Evolutionary conservation across 1,139 yeast genomes (phyloP).

Genomic region (Geotrichum armillariae): DNA sequence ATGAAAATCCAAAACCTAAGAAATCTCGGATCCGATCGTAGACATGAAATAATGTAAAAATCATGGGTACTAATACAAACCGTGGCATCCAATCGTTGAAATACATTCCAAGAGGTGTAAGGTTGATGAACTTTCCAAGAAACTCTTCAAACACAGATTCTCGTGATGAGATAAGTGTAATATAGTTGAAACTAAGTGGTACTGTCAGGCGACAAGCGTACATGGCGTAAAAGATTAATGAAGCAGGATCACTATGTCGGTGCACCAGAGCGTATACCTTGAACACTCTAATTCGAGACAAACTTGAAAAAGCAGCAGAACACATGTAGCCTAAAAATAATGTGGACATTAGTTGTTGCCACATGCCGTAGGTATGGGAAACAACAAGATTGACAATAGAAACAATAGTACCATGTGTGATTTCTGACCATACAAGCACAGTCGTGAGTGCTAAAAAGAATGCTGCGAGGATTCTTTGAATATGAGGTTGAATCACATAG

Average conservation of each 20-base stretch:
- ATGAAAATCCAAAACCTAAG: slow-evolving; percentile 54
- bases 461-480: slow-evolving; percentile 45
- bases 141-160: slow-evolving; percentile 51
- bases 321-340: slow-evolving; percentile 66
- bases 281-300: slow-evolving; percentile 68
- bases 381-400: slow-evolving; percentile 59
- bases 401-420: slow-evolving; percentile 65
- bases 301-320: slow-evolving; percentile 59
- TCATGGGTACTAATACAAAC: slow-evolving; percentile 64
- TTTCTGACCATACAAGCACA: slow-evolving; percentile 67
- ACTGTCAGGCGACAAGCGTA: slow-evolving; percentile 81
- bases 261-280: slow-evolving; percentile 73
- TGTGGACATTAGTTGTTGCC: slow-evolving; percentile 43
- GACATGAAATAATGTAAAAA: slow-evolving; percentile 63
- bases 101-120: slow-evolving; percentile 71
- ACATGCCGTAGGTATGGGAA: slow-evolving; percentile 37
- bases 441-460: slow-evolving; percentile 51
- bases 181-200: slow-evolving; percentile 77
- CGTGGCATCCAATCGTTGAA: slow-evolving; percentile 77
- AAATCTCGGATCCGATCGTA: slow-evolving; percentile 61
- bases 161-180: slow-evolving; percentile 59
- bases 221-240: slow-evolving; percentile 74
- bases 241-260: slow-evolving; percentile 68
- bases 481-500: slow-evolving; percentile 48
- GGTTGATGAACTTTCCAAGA: slow-evolving; percentile 71